Evolutionary conservation across 208 protist genomes (phyloP), one percentile per base, ranked within the genome.

Genomic region (Tritrichomonas foetus): DNA sequence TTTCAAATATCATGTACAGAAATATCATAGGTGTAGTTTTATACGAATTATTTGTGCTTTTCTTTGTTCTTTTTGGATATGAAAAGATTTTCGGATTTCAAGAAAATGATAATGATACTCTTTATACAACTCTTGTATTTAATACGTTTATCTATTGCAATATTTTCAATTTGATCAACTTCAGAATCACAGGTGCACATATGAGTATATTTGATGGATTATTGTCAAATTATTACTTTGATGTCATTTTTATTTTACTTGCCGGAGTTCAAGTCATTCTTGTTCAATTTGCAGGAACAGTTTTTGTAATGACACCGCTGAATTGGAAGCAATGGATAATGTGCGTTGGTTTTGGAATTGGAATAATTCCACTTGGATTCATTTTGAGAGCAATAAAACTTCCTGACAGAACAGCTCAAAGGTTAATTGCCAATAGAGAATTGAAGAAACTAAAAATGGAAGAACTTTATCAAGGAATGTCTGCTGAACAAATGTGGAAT

Each of bases 1-100:
- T 98, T n/a, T 97, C 97, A 0, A 94, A 94, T 57, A 96, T 96
- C 64, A 98, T 98, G 97, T 95, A 96, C 95, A 82, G 96, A 44
- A 97, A 97, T 33, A 97, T 98, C 47, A 13, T 95, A 33, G 89
- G 82, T 11, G 93, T 96, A 9, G 95, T 95, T 2, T 36, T 94
- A 20, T 98, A 97, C 94, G 96, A 98, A 94, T 93, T 98, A 20
- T 93, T 55, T 16, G 92, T 96, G 20, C 95, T 96, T 0, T 94
- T 98, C 13, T 25, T 95, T 2, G 49, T 97, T 66, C 78, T 97
- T 49, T 74, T 53, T 50, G 82, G 33, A 47, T 16, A 39, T 33
- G 41, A 64, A 8, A 57, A 20, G 20, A 27, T 66, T 1, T 93
- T 93, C 50, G n/a, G 33, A 13, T 27, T 75, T 36, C 25, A 39